Evolutionary conservation across 371 early-diverging fungal genomes (phyloP), one percentile per base, ranked within the genome.

Genomic region (Blyttiomyces sp.): DNA sequence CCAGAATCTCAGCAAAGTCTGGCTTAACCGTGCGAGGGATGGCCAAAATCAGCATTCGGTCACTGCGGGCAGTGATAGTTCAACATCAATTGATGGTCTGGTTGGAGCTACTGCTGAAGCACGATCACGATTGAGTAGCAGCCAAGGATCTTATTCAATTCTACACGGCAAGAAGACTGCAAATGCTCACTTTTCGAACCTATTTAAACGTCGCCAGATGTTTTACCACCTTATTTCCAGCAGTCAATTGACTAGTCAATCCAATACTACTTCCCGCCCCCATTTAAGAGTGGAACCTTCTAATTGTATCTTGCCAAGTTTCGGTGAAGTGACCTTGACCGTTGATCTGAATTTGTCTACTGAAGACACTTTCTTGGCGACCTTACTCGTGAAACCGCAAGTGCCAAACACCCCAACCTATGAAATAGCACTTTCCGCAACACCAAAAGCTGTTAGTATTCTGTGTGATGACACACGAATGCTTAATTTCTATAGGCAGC

Each of bases 321-420:
- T 66, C 43, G 76, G 79, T 13, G 78, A 79, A 51, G 64, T 67
- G 6, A 63, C 68, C 3, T 50, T 82, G 42, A 63, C 19, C 16
- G 77, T 83, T 9, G 81, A 83, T n/a, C 53, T 77, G 1, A 68
- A 80, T 55, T 42, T 83, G 43, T 60, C 74, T 0, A 73, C 75
- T 3, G 84, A 82, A 61, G 82, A 82, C 49, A 76, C 80, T 1
- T 79, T 83, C 42, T 49, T 80, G 43, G 80, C 80, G 0, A 83
- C 84, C 11, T 61, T 83, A 1, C 46, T 74, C 5, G 53, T 76
- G 21, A 73, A 64, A 54, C 66, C 82, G 0, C 65, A 69, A 28
- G 68, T 83, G 1, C 70, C 76, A 11, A 77, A 74, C 49, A 66
- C 77, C 2, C 45, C 74, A 2, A 21, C 54, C 2, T 67, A 80